phyloP scores from a whole-genome alignment of 139 green algal species.

The Trebouxia sp. region DNA sequence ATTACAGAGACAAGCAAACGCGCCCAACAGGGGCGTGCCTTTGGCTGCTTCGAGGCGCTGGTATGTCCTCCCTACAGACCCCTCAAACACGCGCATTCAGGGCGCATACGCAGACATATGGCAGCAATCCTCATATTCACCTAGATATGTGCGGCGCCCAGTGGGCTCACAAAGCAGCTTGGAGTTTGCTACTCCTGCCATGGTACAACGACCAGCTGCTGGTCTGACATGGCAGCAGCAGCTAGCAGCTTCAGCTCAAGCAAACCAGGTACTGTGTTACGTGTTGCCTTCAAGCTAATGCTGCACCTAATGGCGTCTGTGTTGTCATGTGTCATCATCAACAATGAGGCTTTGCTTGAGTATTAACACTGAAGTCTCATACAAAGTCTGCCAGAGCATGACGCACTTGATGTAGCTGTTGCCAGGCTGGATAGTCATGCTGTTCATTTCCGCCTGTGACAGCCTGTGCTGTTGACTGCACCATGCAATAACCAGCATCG shows the following conservation, averaged over 20 bases:
- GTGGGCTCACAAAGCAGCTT: neutral
- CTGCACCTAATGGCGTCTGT: too few species aligned
- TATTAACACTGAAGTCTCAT: too few species aligned
- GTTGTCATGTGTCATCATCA: too few species aligned
- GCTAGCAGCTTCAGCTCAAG: neutral
- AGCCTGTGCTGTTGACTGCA: too few species aligned
- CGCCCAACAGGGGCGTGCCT: neutral
- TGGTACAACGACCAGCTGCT: neutral
- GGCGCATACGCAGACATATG: neutral
- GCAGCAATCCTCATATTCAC: neutral
- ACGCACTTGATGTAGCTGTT: too few species aligned
- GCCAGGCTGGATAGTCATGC: too few species aligned
- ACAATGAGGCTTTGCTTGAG: too few species aligned
- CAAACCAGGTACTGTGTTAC: too few species aligned
- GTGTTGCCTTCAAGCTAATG: too few species aligned
- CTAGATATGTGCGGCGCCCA: neutral
- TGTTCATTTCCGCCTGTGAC: too few species aligned
- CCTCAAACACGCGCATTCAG: neutral
- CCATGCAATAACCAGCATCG: too few species aligned
- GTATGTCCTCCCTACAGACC: neutral
- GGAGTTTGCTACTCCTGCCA: neutral
- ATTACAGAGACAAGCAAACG: neutral
- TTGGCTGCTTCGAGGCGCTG: neutral
- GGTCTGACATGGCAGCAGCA: neutral
- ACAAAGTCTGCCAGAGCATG: too few species aligned